These are phyloP conservation scores for Oryza meyeriana DNA, from an alignment of 176 grass and related monocot genomes.

Conservation along the genomic window DNA sequence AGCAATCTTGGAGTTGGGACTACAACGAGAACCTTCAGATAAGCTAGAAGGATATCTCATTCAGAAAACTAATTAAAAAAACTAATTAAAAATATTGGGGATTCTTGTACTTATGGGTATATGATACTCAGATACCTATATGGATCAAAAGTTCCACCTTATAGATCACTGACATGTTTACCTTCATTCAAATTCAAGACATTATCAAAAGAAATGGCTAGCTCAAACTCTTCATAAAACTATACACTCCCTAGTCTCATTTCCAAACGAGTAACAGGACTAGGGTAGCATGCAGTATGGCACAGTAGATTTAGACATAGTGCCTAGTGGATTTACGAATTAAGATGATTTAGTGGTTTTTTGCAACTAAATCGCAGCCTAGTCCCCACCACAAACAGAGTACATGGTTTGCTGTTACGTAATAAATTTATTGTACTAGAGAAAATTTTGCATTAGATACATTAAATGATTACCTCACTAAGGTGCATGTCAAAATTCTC, in stretches of 20 bases:
- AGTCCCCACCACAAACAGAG: background rate
- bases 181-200: constrained; percentile 10
- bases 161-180: constrained; percentile 9
- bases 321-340: background rate
- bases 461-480: constrained; percentile 70
- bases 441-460: constrained; percentile 13
- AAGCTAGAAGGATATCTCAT: constrained; percentile 10
- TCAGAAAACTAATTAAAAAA: too few relatives aligned
- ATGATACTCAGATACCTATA: constrained; percentile 3
- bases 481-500: constrained; percentile 90
- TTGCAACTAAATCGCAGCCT: background rate
- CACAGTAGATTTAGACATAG: background rate
- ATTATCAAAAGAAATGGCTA: background rate
- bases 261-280: background rate
- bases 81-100: background rate
- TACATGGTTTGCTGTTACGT: background rate
- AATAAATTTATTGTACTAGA: background rate
- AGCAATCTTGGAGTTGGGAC: constrained; percentile 21
- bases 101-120: background rate
- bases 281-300: background rate
- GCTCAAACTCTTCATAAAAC: constrained; percentile 5
- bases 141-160: background rate
- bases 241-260: background rate
- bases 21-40: background rate
- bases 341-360: background rate